phyloP scores from a whole-genome alignment of 108 stramenopile genomes.

The Ochromonas danica region DNA sequence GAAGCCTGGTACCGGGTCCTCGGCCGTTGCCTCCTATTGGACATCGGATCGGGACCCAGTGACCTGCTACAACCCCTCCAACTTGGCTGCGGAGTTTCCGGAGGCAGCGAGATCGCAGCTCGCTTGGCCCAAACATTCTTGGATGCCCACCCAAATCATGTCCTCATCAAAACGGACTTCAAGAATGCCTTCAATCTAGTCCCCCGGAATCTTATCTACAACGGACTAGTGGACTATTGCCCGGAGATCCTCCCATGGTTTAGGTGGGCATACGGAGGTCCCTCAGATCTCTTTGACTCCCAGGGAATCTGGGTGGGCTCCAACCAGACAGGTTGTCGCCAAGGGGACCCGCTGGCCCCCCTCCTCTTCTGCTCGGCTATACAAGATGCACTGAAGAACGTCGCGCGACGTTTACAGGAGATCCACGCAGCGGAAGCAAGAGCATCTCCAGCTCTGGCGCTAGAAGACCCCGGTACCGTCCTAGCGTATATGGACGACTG shows the following conservation, averaged over 20 bases:
- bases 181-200: not conserved
- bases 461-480: too few species aligned
- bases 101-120: conserved; percentile 1
- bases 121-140: not conserved
- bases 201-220: not conserved
- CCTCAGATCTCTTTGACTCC: not conserved
- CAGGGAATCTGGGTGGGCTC: not conserved
- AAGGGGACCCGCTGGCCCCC: conserved; percentile 13
- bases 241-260: not conserved
- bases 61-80: not conserved
- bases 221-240: not conserved
- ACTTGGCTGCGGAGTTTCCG: not conserved
- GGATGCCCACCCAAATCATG: not conserved
- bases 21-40: not conserved
- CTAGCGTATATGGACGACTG: too few species aligned
- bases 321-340: not conserved
- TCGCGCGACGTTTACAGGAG: too few species aligned
- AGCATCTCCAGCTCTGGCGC: too few species aligned
- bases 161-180: not conserved
- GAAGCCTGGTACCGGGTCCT: not conserved
- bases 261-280: conserved; percentile 1
- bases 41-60: not conserved
- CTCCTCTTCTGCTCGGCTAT: not conserved
- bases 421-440: too few species aligned
- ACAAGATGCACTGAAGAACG: not conserved